Percentiles rank a stretch among this genome's conserved stretches.
Evolutionary conservation across 2,329 filamentous ascomycete genomes (phyloP).

Genomic region (Conoideocrella luteorostrata): DNA sequence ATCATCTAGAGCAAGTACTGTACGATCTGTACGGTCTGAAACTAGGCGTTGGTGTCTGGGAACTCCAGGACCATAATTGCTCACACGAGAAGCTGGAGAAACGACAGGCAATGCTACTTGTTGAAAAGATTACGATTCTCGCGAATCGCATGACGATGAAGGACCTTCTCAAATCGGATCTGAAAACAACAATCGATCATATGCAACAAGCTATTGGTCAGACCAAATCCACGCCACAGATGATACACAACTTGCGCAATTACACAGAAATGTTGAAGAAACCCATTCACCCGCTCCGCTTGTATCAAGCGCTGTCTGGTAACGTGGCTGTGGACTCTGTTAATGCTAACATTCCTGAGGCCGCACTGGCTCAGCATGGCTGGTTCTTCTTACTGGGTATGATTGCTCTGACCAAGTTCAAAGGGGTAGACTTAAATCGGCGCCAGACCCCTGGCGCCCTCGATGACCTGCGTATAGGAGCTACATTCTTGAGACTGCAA

Average conservation of each 20-base stretch:
- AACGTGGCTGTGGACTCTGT: conserved; percentile 68
- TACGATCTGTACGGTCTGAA: conserved; percentile 79
- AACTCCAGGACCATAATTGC: conserved; percentile 74
- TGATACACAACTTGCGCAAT: conserved; percentile 82
- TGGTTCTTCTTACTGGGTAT: conserved; percentile 93
- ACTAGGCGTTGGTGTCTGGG: conserved; percentile 60
- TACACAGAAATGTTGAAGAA: conserved; percentile 76
- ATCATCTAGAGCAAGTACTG: conserved; percentile 78
- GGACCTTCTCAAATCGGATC: conserved; percentile 83
- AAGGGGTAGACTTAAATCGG: conserved; percentile 61
- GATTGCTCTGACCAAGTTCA: conserved; percentile 81
- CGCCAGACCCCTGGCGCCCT: conserved; percentile 72
- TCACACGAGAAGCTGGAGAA: conserved; percentile 71
- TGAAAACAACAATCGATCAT: conserved; percentile 85
- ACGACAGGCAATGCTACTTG: conserved; percentile 70
- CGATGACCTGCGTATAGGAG: conserved; percentile 76
- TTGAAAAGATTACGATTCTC: conserved; percentile 77
- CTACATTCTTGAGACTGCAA: conserved; percentile 73
- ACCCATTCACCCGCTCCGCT: conserved; percentile 71
- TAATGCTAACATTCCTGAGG: conserved; percentile 61
- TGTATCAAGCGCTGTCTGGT: conserved; percentile 78
- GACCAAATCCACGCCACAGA: conserved; percentile 69
- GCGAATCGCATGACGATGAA: conserved; percentile 82
- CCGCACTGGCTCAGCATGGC: conserved; percentile 67
- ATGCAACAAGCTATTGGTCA: conserved; percentile 82